Conservation (phyloP, 2,329 filamentous ascomycete genomes). For the Venturia asperata region DNA sequence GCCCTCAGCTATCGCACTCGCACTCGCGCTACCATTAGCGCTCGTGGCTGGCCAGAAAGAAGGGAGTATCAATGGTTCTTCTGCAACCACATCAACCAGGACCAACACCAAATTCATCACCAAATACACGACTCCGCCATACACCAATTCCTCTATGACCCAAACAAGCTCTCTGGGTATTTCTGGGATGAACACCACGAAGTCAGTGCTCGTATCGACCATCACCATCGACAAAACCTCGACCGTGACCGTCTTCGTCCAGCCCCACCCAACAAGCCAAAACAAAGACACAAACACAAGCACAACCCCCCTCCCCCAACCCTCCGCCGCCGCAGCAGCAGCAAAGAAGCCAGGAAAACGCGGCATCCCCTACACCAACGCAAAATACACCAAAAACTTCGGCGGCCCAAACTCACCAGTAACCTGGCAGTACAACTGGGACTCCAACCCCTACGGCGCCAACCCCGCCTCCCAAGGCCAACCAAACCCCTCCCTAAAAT, state of each 20-base stretch:
- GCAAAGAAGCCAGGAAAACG: slow-evolving; percentile 15
- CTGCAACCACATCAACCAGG: background rate
- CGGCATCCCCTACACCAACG: slow-evolving; percentile 16
- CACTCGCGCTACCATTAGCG: background rate
- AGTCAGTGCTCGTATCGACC: background rate
- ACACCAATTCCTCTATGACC: background rate
- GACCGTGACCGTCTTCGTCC: background rate
- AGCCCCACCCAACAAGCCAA: background rate
- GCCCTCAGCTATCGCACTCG: background rate
- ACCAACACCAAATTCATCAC: background rate
- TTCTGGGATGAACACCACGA: background rate
- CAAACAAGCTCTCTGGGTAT: background rate
- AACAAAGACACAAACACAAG: background rate
- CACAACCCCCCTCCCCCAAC: background rate
- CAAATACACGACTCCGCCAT: background rate
- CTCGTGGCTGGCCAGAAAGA: slow-evolving; percentile 1
- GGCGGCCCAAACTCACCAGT: slow-evolving; percentile 12
- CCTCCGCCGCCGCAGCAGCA: background rate
- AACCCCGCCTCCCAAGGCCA: background rate
- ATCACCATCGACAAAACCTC: background rate
- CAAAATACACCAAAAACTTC: slow-evolving; percentile 11
- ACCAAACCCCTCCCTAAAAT: background rate
- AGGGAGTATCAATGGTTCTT: background rate
- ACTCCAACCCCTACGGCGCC: background rate
- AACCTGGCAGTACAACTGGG: slow-evolving; percentile 19